Percentiles rank a stretch among this genome's conserved stretches.
phyloP scores from a whole-genome alignment of 2,329 filamentous ascomycete genomes.

The Teratosphaeria nubilosa region DNA sequence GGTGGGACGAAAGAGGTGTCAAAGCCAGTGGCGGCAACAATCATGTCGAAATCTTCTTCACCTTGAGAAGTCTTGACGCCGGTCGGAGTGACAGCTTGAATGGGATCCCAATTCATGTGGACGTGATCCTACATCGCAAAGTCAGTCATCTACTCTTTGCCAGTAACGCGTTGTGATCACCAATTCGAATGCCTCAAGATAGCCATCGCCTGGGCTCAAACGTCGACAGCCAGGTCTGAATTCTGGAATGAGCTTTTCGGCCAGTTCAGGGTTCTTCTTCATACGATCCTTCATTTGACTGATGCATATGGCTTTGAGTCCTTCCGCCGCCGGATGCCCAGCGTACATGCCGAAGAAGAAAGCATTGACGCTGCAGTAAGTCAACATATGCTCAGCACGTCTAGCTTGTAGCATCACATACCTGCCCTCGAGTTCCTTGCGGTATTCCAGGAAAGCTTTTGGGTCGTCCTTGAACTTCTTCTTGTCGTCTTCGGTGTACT shows the following conservation, averaged over 20 bases:
- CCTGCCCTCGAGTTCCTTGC: neutral
- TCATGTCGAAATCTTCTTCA: slow-evolving; percentile 26
- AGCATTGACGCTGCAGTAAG: neutral
- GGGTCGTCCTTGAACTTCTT: slow-evolving; percentile 1
- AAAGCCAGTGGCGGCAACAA: slow-evolving; percentile 36
- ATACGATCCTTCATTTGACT: slow-evolving; percentile 30
- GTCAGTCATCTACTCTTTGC: neutral
- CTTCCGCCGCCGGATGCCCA: slow-evolving; percentile 1
- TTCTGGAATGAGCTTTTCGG: slow-evolving; percentile 28
- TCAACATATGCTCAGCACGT: neutral
- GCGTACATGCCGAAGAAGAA: slow-evolving; percentile 2
- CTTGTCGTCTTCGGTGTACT: slow-evolving; percentile 1
- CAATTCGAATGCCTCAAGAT: slow-evolving; percentile 36
- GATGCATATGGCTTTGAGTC: slow-evolving; percentile 1
- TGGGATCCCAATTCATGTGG: slow-evolving; percentile 2
- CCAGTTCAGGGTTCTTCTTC: slow-evolving; percentile 26
- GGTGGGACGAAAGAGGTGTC: slow-evolving; percentile 24
- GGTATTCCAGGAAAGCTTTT: slow-evolving; percentile 1
- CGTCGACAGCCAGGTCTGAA: slow-evolving; percentile 38
- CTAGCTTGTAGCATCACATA: neutral
- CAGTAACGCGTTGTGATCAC: neutral
- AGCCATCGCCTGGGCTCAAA: slow-evolving; percentile 41
- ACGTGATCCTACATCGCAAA: neutral
- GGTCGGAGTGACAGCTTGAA: neutral
- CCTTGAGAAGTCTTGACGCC: neutral